Evolutionary conservation across 768 basidiomycete genomes (phyloP).

Genomic region (Russula foetens): DNA sequence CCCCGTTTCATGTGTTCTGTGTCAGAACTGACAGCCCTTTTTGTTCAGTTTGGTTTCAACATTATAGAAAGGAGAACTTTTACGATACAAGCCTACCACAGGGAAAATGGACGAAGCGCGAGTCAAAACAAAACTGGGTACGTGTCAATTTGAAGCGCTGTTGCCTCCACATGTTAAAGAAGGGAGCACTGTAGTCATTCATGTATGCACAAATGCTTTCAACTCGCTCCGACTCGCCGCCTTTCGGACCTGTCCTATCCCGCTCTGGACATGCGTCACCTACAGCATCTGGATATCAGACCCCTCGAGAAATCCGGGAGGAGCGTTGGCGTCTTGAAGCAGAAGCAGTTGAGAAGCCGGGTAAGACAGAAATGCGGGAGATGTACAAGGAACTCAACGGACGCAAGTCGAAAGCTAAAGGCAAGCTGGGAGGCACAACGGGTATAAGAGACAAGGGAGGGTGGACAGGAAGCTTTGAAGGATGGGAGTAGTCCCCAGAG

Average conservation of each 20-base stretch:
- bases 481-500: conserved; percentile 20
- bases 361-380: conserved; percentile 81
- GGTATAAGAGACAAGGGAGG: conserved; percentile 72
- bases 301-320: conserved; percentile 70
- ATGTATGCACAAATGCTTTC: conserved; percentile 11
- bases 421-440: conserved; percentile 54
- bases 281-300: conserved; percentile 52
- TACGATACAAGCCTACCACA: conserved; percentile 69
- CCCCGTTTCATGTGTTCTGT: not conserved
- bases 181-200: not conserved
- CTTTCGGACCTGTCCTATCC: conserved; percentile 30
- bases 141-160: conserved; percentile 21
- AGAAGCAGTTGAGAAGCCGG: conserved; percentile 45
- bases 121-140: conserved; percentile 93
- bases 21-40: not conserved
- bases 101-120: conserved; percentile 87
- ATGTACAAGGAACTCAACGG: conserved; percentile 89
- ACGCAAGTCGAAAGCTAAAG: conserved; percentile 68
- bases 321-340: conserved; percentile 62
- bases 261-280: conserved; percentile 44
- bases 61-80: conserved; percentile 82
- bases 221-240: conserved; percentile 32
- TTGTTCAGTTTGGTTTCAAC: conserved; percentile 86
- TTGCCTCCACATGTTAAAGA: not conserved
- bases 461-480: conserved; percentile 39